Evolutionary conservation across 306 rosid species (phyloP), one percentile per base, ranked within the genome.

Genomic region (Begonia loranthoides): DNA sequence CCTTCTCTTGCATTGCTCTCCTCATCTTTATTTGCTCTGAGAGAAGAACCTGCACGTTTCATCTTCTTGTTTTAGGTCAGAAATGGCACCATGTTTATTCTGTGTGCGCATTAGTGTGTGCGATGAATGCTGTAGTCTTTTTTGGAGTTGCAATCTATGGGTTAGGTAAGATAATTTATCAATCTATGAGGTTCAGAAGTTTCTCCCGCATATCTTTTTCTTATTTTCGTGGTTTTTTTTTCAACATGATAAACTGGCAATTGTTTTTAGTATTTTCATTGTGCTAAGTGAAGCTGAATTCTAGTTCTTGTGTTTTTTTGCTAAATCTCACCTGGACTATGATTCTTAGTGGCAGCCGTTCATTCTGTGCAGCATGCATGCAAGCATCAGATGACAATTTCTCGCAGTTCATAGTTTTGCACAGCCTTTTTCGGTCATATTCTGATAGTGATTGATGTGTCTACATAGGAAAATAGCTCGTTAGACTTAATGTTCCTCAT

Each of bases 371-470:
- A 13, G 96, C 94, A 50, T 86, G 99, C 60, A 67, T 63, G 64
- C 99, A 78, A 47, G 92, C 99, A 54, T 90, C 99, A 50, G 86
- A 80, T n/a, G 99, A 90, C 38, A 90, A 78, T 76, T 82, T 90
- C 64, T 79, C 76, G 45, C 92, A 72, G 70, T 74, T 90, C 94
- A 90, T 86, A 66, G 67, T 67, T 73, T 76, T 90, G 81, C 94
- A 82, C 11, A 90, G 82, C 80, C 87, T 80, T 76, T 78, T 80
- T 47, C 88, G 68, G 44, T 90, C 94, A 56, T 86, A 80, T 74
- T 90, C 94, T 0, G 82, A 47, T 45, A 90, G 73, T 61, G 67
- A 57, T 60, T 82, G 84, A 72, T 86, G 95, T 33, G 78, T 78
- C 99, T 90, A 75, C 15, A 73, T 68, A 58, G 66, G 38, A 19